Conservation (phyloP, 2,329 filamentous ascomycete genomes). For the Nigrospora oryzae region DNA sequence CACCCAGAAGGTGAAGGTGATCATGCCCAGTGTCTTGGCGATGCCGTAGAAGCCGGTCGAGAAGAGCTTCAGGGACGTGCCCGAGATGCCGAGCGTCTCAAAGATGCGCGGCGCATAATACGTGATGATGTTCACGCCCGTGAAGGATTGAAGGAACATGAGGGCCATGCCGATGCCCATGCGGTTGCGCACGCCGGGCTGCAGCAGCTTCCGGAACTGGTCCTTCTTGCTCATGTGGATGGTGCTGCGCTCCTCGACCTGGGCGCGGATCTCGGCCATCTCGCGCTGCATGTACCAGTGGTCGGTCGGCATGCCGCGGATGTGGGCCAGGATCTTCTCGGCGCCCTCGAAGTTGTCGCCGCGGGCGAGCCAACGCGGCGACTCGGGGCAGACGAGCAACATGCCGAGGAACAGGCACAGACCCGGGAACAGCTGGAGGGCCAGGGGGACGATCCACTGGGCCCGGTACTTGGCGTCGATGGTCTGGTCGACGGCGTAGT, state of each 20-base stretch:
- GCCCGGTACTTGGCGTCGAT: slow-evolving; percentile 9
- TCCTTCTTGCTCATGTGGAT: slow-evolving; percentile 18
- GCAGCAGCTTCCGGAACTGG: slow-evolving; percentile 23
- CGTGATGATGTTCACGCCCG: slow-evolving; percentile 51
- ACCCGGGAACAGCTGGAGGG: slow-evolving; percentile 30
- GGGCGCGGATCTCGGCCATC: slow-evolving; percentile 51
- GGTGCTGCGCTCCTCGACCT: slow-evolving; percentile 26
- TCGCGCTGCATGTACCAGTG: slow-evolving; percentile 45
- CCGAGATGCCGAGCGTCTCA: slow-evolving; percentile 24
- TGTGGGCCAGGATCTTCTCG: slow-evolving; percentile 25
- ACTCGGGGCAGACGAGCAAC: slow-evolving; percentile 22
- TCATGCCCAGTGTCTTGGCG: slow-evolving; percentile 25
- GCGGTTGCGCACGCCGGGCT: slow-evolving; percentile 31
- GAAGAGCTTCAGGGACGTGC: slow-evolving; percentile 23
- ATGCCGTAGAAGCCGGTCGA: slow-evolving; percentile 32
- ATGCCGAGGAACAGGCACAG: slow-evolving; percentile 23
- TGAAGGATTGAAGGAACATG: slow-evolving; percentile 37
- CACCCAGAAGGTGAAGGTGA: slow-evolving; percentile 32
- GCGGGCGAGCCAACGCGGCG: slow-evolving; percentile 25
- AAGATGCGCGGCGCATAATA: slow-evolving; percentile 40
- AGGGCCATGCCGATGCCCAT: slow-evolving; percentile 44
- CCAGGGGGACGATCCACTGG: slow-evolving; percentile 34
- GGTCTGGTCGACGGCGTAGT: slow-evolving; percentile 11
- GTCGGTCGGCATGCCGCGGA: slow-evolving; percentile 41
- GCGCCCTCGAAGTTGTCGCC: slow-evolving; percentile 29